A percentile compares a stretch with the other conserved stretches of the same genome.
These are phyloP conservation scores for Neonectria ditissima DNA, from an alignment of 2,329 filamentous ascomycete genomes.

Conservation along the genomic window DNA sequence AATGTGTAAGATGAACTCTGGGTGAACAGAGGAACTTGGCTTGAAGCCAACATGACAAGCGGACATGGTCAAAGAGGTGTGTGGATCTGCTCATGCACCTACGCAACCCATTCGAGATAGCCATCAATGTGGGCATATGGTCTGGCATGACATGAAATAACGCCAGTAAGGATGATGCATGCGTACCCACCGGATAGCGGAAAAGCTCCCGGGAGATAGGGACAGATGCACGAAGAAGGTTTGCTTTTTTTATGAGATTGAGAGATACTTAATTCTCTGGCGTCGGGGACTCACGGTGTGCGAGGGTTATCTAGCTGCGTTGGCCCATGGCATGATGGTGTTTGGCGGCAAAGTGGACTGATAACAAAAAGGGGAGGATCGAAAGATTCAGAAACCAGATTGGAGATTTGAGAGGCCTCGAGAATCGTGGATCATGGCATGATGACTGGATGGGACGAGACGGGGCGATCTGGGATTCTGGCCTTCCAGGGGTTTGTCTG, in stretches of 20 bases:
- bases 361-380: neutral
- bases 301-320: slow-evolving; percentile 1
- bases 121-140: slow-evolving; percentile 10
- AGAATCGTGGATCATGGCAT: slow-evolving; percentile 13
- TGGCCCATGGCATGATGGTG: slow-evolving; percentile 16
- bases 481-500: neutral
- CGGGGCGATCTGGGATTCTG: slow-evolving; percentile 3
- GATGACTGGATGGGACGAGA: slow-evolving; percentile 6
- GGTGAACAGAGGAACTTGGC: neutral
- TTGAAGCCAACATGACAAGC: slow-evolving; percentile 2
- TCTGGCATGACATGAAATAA: neutral
- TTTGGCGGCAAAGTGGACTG: slow-evolving; percentile 9
- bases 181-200: slow-evolving; percentile 16
- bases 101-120: neutral
- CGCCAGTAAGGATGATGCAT: slow-evolving; percentile 28
- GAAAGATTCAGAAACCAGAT: slow-evolving; percentile 3
- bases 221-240: slow-evolving; percentile 3
- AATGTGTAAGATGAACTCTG: too few species aligned
- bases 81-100: slow-evolving; percentile 27
- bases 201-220: slow-evolving; percentile 15
- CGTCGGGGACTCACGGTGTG: neutral
- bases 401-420: neutral
- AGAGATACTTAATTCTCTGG: neutral
- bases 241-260: neutral
- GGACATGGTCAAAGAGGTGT: slow-evolving; percentile 15